Percentiles rank a stretch among this genome's conserved stretches.
phyloP scores from a whole-genome alignment of 192 early-diverging fungal species.

The Entomortierella parvispora region DNA sequence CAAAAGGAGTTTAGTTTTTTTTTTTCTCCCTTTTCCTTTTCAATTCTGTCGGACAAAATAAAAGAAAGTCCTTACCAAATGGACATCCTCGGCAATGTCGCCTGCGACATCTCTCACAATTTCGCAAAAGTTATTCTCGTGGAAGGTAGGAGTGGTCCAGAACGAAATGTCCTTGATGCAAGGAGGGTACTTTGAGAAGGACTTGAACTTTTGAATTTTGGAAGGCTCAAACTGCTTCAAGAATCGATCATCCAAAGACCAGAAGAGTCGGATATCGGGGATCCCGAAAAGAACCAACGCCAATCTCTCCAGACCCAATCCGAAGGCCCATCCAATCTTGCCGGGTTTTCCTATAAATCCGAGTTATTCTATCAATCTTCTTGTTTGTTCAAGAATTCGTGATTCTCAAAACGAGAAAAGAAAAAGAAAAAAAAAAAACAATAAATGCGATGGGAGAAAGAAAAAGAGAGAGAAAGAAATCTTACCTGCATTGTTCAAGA shows the following conservation, averaged over 20 bases:
- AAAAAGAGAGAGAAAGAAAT: neutral
- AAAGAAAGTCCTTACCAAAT: conserved; percentile 63
- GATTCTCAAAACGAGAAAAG: neutral
- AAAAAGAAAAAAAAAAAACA: conserved; percentile 1
- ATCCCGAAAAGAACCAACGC: conserved; percentile 97
- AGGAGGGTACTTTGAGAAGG: conserved; percentile 90
- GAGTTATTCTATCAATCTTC: too few relatives aligned
- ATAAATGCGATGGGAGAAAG: neutral
- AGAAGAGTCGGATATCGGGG: conserved; percentile 96
- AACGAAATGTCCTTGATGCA: conserved; percentile 97
- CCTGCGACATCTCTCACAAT: conserved; percentile 91
- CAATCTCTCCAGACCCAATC: conserved; percentile 94
- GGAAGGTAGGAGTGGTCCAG: conserved; percentile 76
- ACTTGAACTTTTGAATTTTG: conserved; percentile 78
- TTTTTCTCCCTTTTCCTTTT: neutral
- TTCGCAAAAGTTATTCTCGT: conserved; percentile 96
- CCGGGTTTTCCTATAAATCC: conserved; percentile 63
- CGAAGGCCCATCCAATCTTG: conserved; percentile 97
- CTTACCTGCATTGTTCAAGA: conserved; percentile 76
- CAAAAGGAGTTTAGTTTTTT: neutral
- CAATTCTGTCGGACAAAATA: neutral
- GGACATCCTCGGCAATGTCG: conserved; percentile 91
- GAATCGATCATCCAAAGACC: conserved; percentile 91
- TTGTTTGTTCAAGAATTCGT: neutral
- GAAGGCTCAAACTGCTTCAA: conserved; percentile 78